Percentiles rank a stretch among this genome's conserved stretches.
These are phyloP conservation scores for Phaeosphaeriaceae sp. DNA, from an alignment of 2,329 filamentous ascomycete species.

Conservation along the genomic window DNA sequence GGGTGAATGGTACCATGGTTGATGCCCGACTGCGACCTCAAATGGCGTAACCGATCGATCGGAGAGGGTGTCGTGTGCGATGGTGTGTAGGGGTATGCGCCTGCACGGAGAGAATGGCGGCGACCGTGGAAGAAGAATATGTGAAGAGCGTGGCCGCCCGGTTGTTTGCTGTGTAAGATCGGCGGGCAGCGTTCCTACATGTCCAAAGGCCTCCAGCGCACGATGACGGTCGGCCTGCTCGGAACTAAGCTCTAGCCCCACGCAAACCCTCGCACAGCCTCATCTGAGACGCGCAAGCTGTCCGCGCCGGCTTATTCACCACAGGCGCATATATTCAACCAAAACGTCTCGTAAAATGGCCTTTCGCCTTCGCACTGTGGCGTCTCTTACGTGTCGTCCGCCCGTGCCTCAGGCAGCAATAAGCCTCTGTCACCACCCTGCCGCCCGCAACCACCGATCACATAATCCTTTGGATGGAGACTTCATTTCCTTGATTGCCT, in stretches of 20 bases:
- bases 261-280: conserved; percentile 15
- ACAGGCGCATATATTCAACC: neutral
- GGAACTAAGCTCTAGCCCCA: conserved; percentile 28
- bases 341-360: neutral
- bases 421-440: conserved; percentile 9
- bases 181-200: conserved; percentile 8
- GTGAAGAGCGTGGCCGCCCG: conserved; percentile 14
- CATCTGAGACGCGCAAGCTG: conserved; percentile 23
- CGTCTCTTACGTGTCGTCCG: conserved; percentile 27
- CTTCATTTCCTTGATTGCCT: conserved; percentile 9
- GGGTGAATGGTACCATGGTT: conserved; percentile 42
- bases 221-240: conserved; percentile 27
- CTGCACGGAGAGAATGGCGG: conserved; percentile 1
- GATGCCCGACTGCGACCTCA: conserved; percentile 41
- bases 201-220: conserved; percentile 8
- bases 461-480: neutral
- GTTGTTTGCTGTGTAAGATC: conserved; percentile 15
- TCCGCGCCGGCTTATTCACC: conserved; percentile 10
- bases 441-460: neutral
- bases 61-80: conserved; percentile 20
- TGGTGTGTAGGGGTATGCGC: conserved; percentile 4
- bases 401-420: conserved; percentile 20
- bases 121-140: conserved; percentile 2
- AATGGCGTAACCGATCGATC: conserved; percentile 16
- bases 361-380: conserved; percentile 14